Base-by-base conservation (phyloP, 2,329 filamentous ascomycete genomes). In the Monilinia fructicola region DNA sequence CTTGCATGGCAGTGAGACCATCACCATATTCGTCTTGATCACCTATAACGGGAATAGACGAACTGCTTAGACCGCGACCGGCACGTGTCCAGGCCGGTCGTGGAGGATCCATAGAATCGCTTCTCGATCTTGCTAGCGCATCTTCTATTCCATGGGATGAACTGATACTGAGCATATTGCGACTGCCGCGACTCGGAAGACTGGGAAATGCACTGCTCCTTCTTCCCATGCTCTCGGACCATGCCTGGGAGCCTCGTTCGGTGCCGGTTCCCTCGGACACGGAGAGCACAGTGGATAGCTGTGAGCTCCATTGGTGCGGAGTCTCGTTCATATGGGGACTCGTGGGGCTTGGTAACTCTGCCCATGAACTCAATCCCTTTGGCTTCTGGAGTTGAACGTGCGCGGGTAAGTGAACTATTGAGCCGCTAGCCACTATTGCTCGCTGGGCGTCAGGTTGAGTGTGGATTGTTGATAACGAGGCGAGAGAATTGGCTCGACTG, bases 1-100 rank as follows among this genome's bases (percentile, higher is more conserved):
- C 78, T 46, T 85, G 81, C 59, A 90, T 78, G 67, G 89, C 86
- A 6, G 85, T 83, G 31, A 90, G 79, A 1, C 85, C 85, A 72
- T 90, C 87, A 4, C 86, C 86, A 70, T 89, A 80, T 74, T 89
- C 87, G 69, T 89, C 87, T 67, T 85, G 81, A 69, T 89, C 82
- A 53, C 82, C 81, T 52, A 89, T 79, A 40, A 83, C 78, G 54
- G 80, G 81, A 35, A 78, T 78, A 12, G 71, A 79, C 71, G 70
- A 78, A 70, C 38, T 72, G 65, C 75, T 75, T 10, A 68, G 65
- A 46, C 71, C 69, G 73, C 70, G 76, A 67, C 79, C 76, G 69
- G 76, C 68, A 65, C 77, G 52, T 72, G 77, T 71, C 70, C 81
- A 81, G 12, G 78, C 78, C 2, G 82, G 78, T 50, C 79, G 77